Conservation (phyloP, 345 rosid species). For the Zanthoxylum bungeanum region DNA sequence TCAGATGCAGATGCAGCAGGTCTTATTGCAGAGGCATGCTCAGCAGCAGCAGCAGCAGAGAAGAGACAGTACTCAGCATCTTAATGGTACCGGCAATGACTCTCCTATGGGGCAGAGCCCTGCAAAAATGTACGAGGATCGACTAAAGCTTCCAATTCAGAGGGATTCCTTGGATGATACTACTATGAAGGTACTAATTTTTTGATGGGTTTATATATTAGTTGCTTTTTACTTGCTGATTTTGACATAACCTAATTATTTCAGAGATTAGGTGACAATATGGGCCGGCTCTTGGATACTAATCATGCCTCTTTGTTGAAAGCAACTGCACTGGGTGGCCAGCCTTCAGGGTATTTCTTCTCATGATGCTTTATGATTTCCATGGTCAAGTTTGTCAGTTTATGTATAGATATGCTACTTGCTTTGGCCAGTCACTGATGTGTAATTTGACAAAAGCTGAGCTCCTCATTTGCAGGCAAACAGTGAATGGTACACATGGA, state of each 20-base stretch:
- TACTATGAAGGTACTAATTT: constrained; percentile 40
- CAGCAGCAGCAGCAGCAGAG: constrained; percentile 46
- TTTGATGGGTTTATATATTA: not conserved
- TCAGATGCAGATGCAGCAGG: constrained; percentile 53
- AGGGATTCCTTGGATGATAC: constrained; percentile 46
- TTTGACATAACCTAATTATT: constrained; percentile 16
- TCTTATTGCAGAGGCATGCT: constrained; percentile 42
- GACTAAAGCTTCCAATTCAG: constrained; percentile 49
- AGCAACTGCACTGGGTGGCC: constrained; percentile 40
- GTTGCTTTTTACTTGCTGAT: not conserved
- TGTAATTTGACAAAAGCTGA: constrained; percentile 1
- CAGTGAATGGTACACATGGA: constrained; percentile 36
- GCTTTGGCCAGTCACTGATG: constrained; percentile 5
- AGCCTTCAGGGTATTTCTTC: constrained; percentile 40
- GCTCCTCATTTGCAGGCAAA: constrained; percentile 31
- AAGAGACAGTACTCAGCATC: constrained; percentile 37
- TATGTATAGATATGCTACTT: not conserved
- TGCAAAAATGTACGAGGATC: constrained; percentile 50
- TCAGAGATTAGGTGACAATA: constrained; percentile 44
- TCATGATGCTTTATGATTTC: constrained; percentile 3
- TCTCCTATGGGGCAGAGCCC: constrained; percentile 37
- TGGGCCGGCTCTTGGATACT: constrained; percentile 47
- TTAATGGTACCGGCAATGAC: constrained; percentile 32
- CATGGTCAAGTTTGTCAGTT: not conserved
- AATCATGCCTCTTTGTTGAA: constrained; percentile 43